A percentile compares a stretch with the other conserved stretches of the same genome.
Evolutionary conservation across 208 protist species (phyloP).

Genomic region (Acanthamoeba healyi): DNA sequence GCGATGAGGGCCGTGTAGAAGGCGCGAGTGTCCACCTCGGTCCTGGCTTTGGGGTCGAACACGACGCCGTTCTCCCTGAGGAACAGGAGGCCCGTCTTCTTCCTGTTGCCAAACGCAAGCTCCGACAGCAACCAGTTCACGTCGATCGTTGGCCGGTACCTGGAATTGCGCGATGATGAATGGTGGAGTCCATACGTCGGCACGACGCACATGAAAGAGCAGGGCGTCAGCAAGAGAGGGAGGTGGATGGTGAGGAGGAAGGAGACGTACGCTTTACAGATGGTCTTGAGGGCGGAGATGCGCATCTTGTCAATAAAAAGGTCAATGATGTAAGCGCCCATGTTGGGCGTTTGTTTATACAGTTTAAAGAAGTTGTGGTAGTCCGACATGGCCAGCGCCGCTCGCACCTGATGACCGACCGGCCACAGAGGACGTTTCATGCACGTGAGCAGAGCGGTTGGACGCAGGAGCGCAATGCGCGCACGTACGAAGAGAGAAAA

Average conservation of each 20-base stretch:
- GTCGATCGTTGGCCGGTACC: constrained; percentile 50
- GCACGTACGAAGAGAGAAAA: background rate
- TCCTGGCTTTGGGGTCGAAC: constrained; percentile 24
- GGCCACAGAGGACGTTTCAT: no score
- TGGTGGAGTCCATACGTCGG: background rate
- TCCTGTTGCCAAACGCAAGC: constrained; percentile 16
- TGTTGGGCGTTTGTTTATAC: constrained; percentile 69
- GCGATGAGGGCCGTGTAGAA: constrained; percentile 34
- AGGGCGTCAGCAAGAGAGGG: background rate
- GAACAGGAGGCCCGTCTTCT: constrained; percentile 34
- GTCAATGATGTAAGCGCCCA: constrained; percentile 64
- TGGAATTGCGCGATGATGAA: no score
- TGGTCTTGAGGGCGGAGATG: constrained; percentile 51
- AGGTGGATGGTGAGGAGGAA: background rate
- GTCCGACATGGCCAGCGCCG: constrained; percentile 59
- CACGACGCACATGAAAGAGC: background rate
- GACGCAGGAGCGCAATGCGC: no score
- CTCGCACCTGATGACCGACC: constrained; percentile 7
- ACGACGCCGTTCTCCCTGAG: constrained; percentile 23
- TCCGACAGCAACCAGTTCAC: constrained; percentile 26
- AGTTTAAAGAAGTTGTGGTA: constrained; percentile 66
- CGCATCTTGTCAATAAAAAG: constrained; percentile 65
- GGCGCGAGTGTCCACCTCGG: constrained; percentile 41
- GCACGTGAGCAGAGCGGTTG: no score
- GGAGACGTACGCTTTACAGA: constrained; percentile 58